These are phyloP conservation scores for Echria macrotheca DNA, from an alignment of 495 filamentous ascomycete species.

Conservation along the genomic window DNA sequence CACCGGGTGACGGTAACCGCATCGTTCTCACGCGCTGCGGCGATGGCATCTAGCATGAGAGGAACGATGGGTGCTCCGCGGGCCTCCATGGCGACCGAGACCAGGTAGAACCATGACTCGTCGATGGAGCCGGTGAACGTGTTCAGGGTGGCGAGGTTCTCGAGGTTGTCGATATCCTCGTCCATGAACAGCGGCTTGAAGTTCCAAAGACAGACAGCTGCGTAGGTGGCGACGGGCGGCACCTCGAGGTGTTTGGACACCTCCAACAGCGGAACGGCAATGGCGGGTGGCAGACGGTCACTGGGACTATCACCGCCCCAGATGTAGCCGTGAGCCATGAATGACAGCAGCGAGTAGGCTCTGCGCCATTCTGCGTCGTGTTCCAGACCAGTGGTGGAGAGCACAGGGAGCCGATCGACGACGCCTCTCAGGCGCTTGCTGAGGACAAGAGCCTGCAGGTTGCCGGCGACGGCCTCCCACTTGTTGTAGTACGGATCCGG, in stretches of 20 bases:
- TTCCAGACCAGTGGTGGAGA: constrained; percentile 73
- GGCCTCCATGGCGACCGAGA: constrained; percentile 94
- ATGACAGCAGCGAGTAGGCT: constrained; percentile 80
- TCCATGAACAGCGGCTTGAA: constrained; percentile 81
- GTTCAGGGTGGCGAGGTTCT: constrained; percentile 76
- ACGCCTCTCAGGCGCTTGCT: constrained; percentile 72
- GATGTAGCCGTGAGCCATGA: constrained; percentile 88
- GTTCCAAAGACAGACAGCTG: constrained; percentile 90
- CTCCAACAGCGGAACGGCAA: constrained; percentile 76
- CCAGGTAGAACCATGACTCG: constrained; percentile 97
- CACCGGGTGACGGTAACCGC: constrained; percentile 64
- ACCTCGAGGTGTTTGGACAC: constrained; percentile 79
- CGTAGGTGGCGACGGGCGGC: constrained; percentile 92
- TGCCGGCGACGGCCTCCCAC: constrained; percentile 80
- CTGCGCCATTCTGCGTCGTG: constrained; percentile 85
- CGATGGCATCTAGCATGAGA: constrained; percentile 80
- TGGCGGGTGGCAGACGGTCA: constrained; percentile 75
- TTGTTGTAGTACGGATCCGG: constrained; percentile 86
- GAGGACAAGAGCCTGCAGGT: constrained; percentile 81
- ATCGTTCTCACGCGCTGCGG: constrained; percentile 69
- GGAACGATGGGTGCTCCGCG: constrained; percentile 84
- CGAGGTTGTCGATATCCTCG: constrained; percentile 71
- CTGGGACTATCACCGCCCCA: constrained; percentile 84
- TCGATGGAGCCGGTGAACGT: constrained; percentile 95
- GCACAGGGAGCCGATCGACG: constrained; percentile 71